phyloP scores from a whole-genome alignment of 805 yeast species.

The Ogataea glucozyma region DNA sequence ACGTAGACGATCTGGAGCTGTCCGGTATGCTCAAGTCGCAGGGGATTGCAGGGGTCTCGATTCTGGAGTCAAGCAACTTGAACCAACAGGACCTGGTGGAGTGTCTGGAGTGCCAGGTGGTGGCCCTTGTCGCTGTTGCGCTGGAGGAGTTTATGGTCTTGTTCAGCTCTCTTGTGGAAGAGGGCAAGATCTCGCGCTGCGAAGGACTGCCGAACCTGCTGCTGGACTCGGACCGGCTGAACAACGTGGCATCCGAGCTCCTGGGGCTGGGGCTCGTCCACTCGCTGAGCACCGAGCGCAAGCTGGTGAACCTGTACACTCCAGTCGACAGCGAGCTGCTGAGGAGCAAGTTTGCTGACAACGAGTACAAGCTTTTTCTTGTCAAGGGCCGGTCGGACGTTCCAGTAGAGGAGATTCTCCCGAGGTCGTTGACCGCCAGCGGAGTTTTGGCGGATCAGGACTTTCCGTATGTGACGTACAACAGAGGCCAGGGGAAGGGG shows the following conservation, averaged over 20 bases:
- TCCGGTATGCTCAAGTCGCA: slow-evolving; percentile 12
- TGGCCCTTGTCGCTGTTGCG: slow-evolving; percentile 40
- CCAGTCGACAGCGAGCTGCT: slow-evolving; percentile 37
- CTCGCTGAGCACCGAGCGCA: slow-evolving; percentile 48
- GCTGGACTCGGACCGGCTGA: slow-evolving; percentile 17
- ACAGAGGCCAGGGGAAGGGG: slow-evolving; percentile 39
- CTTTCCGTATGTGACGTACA: slow-evolving; percentile 44
- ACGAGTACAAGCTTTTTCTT: slow-evolving; percentile 39
- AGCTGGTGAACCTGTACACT: slow-evolving; percentile 55
- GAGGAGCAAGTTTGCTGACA: slow-evolving; percentile 19
- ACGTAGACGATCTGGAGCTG: slow-evolving; percentile 25
- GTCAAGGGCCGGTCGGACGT: slow-evolving; percentile 66
- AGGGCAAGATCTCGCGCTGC: background rate
- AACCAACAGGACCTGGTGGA: slow-evolving; percentile 36
- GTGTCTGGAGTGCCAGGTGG: slow-evolving; percentile 43
- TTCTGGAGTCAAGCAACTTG: slow-evolving; percentile 38
- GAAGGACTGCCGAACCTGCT: slow-evolving; percentile 31
- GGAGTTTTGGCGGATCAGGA: slow-evolving; percentile 14
- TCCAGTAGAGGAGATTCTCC: slow-evolving; percentile 49
- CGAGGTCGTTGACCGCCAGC: slow-evolving; percentile 21
- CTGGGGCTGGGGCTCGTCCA: slow-evolving; percentile 65
- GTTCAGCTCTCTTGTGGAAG: slow-evolving; percentile 19
- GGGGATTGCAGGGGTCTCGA: slow-evolving; percentile 40
- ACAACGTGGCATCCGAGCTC: slow-evolving; percentile 32
- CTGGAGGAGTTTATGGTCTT: slow-evolving; percentile 23